Conservation (phyloP, 495 filamentous ascomycete genomes). For the Cudoniella acicularis region DNA sequence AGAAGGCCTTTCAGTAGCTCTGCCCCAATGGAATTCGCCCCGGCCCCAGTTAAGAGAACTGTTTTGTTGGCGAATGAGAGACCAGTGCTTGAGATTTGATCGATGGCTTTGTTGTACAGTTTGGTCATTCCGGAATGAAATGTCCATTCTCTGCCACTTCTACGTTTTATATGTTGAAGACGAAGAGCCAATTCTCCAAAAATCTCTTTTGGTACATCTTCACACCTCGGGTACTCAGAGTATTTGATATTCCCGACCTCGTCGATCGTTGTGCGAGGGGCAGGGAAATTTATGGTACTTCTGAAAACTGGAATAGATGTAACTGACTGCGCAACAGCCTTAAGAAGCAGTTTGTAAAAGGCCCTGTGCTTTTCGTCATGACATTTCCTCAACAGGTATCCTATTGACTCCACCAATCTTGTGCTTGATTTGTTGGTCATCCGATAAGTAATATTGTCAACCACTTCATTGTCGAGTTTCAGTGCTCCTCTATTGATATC, state of each 20-base stretch:
- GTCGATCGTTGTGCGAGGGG: too few species aligned
- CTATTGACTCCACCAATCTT: slow-evolving; percentile 97
- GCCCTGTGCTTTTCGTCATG: too few species aligned
- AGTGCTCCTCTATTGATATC: slow-evolving; percentile 93
- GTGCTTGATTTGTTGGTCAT: slow-evolving; percentile 98
- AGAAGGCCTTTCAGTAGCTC: slow-evolving; percentile 93
- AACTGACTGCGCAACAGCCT: slow-evolving; percentile 88
- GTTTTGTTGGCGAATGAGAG: slow-evolving; percentile 91
- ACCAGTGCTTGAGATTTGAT: slow-evolving; percentile 75
- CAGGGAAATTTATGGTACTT: too few species aligned
- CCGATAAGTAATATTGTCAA: slow-evolving; percentile 89
- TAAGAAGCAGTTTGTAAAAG: slow-evolving; percentile 89
- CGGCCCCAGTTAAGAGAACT: slow-evolving; percentile 94
- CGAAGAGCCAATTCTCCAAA: too few species aligned
- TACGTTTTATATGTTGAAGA: too few species aligned
- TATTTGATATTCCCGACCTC: too few species aligned
- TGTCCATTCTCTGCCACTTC: slow-evolving; percentile 92
- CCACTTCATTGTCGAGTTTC: slow-evolving; percentile 85
- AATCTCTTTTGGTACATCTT: too few species aligned
- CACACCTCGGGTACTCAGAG: too few species aligned
- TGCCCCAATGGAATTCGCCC: slow-evolving; percentile 92
- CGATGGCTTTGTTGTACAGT: slow-evolving; percentile 79
- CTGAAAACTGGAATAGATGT: too few species aligned
- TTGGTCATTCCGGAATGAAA: slow-evolving; percentile 95
- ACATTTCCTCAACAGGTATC: slow-evolving; percentile 93